Conservation (phyloP, 768 basidiomycete species). For the Hemileccinum rubropunctum region DNA sequence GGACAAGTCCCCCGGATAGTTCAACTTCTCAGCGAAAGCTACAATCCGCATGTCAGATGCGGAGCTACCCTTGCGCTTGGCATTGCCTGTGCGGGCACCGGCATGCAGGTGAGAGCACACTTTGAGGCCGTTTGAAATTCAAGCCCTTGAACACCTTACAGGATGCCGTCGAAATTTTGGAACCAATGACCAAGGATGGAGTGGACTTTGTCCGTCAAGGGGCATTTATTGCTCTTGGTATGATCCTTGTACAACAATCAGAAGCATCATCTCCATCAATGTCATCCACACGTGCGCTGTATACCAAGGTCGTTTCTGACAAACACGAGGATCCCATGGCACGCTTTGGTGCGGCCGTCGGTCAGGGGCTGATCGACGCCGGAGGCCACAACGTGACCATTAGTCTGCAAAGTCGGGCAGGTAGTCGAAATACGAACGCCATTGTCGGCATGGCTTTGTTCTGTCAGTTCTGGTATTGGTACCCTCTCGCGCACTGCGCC, state of each 20-base stretch:
- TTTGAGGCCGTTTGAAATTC: neutral
- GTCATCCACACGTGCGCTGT: slow-evolving; percentile 76
- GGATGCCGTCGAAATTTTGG: slow-evolving; percentile 95
- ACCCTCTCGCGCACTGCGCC: slow-evolving; percentile 91
- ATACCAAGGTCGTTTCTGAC: slow-evolving; percentile 86
- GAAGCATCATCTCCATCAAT: slow-evolving; percentile 85
- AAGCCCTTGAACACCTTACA: slow-evolving; percentile 29
- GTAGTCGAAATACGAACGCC: slow-evolving; percentile 88
- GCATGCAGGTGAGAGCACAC: slow-evolving; percentile 66
- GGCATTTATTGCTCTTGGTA: slow-evolving; percentile 91
- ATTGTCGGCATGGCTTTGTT: slow-evolving; percentile 98
- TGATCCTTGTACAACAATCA: slow-evolving; percentile 96
- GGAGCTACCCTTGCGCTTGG: slow-evolving; percentile 96
- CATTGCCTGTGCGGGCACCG: slow-evolving; percentile 96
- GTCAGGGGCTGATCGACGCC: slow-evolving; percentile 96
- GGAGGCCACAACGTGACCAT: slow-evolving; percentile 97
- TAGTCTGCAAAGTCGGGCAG: slow-evolving; percentile 88
- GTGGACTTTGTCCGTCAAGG: slow-evolving; percentile 99
- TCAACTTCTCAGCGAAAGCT: slow-evolving; percentile 94
- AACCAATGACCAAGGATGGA: slow-evolving; percentile 97
- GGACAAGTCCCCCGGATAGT: slow-evolving; percentile 95
- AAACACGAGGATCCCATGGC: slow-evolving; percentile 99
- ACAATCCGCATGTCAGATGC: slow-evolving; percentile 97
- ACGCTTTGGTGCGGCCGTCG: slow-evolving; percentile 92
- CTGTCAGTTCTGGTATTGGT: slow-evolving; percentile 99